Base-by-base conservation (phyloP, 1,139 yeast genomes). In the Yamadazyma sp. region DNA sequence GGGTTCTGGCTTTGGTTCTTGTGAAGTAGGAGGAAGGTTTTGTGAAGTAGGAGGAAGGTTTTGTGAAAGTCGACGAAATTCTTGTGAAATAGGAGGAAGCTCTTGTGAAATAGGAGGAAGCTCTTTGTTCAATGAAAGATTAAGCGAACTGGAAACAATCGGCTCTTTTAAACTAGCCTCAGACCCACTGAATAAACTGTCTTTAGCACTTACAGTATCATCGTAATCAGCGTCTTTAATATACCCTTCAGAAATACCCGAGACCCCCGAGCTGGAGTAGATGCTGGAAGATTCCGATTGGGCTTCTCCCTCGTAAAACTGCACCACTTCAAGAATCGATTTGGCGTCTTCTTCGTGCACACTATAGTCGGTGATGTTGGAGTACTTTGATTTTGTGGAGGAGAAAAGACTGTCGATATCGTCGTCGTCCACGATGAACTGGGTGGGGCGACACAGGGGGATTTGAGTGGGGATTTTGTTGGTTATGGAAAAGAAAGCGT, bases 351-450 rank as follows among this genome's bases (percentile, higher is more conserved):
- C 48, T 9, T 48, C 48, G 10, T 44, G 40, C 9, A 24, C 22
- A 11, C 28, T 37, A 21, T 46, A 31, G 11, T 33, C 32, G 13
- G 41, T 38, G 7, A 15, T 27, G 15, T 27, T 23, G 22, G 42
- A 37, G n/a, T 33, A 14, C 7, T 37, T 38, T 9, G 45, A 42
- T n/a, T 42, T 42, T 7, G 22, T 22, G 31, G 47, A 48, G 6
- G 59, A 56, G 34, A 59, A 57, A 29, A 60, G 45, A 38, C 61
- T 56, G 37, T 60, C 63, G 4, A 40, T 31, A 18, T 43, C 46
- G 26, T 36, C 45, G 37, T 40, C 39, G 12, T 43, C 46, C 9
- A 43, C 37, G 11, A 43, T 40, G 22, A 36, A 43, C 25, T 43
- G 38, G 10, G 38, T 34, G 4, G 37, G 23, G 10, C 18, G 11